Evolutionary conservation across 2,329 filamentous ascomycete genomes (phyloP), one percentile per base, ranked within the genome.

Genomic region (Fusarium scirpi): DNA sequence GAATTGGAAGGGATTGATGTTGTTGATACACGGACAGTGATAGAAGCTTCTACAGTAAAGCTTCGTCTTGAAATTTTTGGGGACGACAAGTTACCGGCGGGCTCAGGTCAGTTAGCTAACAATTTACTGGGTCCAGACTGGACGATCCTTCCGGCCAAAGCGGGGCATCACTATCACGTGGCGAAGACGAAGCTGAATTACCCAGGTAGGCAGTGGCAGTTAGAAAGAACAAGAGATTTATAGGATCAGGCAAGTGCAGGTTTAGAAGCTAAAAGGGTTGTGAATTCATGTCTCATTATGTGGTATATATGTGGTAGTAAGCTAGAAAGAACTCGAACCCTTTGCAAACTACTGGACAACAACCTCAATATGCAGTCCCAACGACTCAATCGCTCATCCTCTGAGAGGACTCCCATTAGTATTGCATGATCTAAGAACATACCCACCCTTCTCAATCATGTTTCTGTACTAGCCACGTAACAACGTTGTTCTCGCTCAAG

Each of bases 41-140:
- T 65, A 58, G 64, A 73, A 62, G 70, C 65, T 75, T 71, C 72
- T 29, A 60, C 47, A 66, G 64, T 43, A 67, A 62, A 63, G 67
- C 67, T 65, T 63, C 48, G 55, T 70, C 69, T 53, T 30, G 65
- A 74, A 72, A 62, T 74, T 72, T 76, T 76, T 75, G 55, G 72
- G 57, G 38, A 48, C 65, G 38, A 49, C 62, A 55, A 65, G 47
- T 58, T 55, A 43, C 62, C 61, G 45, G 65, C 62, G n/a, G 48
- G 48, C 22, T 52, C 20, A 44, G 41, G 20, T 47, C 44, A 54
- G 27, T 32, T 62, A 32, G 56, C 53, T 72, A 71, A 58, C 51
- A 67, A 69, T 69, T 71, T 65, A 54, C 63, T 49, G 53, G 48
- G 20, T 45, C 27, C 52, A 64, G 58, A 71, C 64, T 67, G 66